Evolutionary conservation across 495 filamentous ascomycete species (phyloP).

Genomic region (Letharia columbiana): DNA sequence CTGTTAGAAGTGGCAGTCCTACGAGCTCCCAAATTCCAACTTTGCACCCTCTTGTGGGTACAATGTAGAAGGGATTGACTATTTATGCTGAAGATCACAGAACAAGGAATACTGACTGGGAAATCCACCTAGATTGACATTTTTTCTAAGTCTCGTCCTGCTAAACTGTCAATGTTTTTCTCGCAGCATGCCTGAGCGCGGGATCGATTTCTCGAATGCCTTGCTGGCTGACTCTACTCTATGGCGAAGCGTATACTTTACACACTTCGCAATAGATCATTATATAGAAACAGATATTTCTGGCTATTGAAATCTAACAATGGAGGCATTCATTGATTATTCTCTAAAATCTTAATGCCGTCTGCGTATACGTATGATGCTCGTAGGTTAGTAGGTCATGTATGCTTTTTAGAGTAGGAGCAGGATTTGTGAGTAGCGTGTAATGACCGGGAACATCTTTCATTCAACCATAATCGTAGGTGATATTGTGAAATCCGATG

Average conservation of each 20-base stretch:
- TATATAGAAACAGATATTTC: neutral
- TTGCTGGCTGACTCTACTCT: neutral
- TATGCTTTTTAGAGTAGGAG: neutral
- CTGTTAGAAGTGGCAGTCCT: neutral
- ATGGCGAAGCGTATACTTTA: neutral
- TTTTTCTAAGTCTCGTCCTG: too few species aligned
- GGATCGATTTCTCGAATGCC: neutral
- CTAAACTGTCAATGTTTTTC: too few species aligned
- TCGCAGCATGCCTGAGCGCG: too few species aligned
- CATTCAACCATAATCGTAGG: neutral
- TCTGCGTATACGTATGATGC: neutral
- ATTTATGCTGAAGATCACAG: neutral
- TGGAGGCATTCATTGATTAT: too few species aligned
- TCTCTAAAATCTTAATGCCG: neutral
- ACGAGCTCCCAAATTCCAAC: neutral
- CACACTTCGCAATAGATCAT: neutral
- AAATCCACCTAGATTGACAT: too few species aligned
- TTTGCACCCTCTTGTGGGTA: neutral
- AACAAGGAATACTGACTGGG: too few species aligned
- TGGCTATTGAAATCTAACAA: too few species aligned
- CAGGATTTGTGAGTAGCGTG: neutral
- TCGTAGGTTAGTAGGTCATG: neutral
- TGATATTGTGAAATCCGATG: slow-evolving; percentile 1
- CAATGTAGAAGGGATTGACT: neutral
- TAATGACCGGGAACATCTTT: neutral